A percentile compares a stretch with the other conserved stretches of the same genome.
These are phyloP conservation scores for Echinosophora koreensis DNA, from an alignment of 306 rosid species.

Conservation along the genomic window DNA sequence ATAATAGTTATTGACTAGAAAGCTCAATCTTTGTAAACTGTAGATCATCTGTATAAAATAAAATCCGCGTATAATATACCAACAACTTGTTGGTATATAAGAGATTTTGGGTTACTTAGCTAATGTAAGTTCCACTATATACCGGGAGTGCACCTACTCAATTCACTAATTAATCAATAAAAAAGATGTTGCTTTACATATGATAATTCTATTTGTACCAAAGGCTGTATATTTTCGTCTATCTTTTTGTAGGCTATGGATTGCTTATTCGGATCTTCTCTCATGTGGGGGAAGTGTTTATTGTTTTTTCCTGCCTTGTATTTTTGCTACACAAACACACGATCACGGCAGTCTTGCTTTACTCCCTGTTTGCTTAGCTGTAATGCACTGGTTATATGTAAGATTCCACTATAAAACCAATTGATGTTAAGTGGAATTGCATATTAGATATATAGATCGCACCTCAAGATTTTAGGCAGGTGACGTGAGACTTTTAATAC, in stretches of 20 bases:
- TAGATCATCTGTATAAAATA: neutral
- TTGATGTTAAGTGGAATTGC: too few relatives aligned
- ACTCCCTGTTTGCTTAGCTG: neutral
- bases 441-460: too few relatives aligned
- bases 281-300: neutral
- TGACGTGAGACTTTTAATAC: too few relatives aligned
- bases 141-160: neutral
- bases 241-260: neutral
- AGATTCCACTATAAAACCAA: too few relatives aligned
- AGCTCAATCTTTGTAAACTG: neutral
- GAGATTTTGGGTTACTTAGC: neutral
- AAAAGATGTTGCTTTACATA: neutral
- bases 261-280: neutral
- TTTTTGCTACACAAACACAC: neutral
- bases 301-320: neutral
- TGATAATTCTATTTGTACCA: neutral
- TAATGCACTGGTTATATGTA: too few relatives aligned
- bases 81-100: too few relatives aligned
- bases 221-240: conserved; percentile 1
- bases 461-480: too few relatives aligned
- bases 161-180: neutral
- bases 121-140: neutral
- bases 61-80: neutral
- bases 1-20: neutral
- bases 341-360: neutral